phyloP scores from a whole-genome alignment of 1,139 yeast species.

The Kodamaea alishanica region DNA sequence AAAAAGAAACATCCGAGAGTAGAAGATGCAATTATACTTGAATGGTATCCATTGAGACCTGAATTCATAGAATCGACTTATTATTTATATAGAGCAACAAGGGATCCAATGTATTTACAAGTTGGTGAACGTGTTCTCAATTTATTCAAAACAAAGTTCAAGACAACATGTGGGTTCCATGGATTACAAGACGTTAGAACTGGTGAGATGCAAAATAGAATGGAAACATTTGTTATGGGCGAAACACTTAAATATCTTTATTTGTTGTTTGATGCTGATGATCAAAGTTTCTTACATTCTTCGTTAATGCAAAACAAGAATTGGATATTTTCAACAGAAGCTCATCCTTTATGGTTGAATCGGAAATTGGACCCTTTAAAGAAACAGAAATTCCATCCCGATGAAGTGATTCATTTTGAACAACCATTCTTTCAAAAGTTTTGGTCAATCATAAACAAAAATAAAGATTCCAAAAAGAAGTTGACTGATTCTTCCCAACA shows the following conservation, averaged over 20 bases:
- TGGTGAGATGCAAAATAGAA: slow-evolving; percentile 66
- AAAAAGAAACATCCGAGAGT: slow-evolving; percentile 8
- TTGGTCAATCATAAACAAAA: slow-evolving; percentile 7
- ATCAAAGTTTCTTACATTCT: slow-evolving; percentile 47
- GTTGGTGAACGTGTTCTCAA: slow-evolving; percentile 65
- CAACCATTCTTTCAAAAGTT: slow-evolving; percentile 11
- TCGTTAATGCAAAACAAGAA: slow-evolving; percentile 41
- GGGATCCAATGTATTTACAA: slow-evolving; percentile 77
- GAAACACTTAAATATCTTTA: slow-evolving; percentile 86
- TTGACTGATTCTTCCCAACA: slow-evolving; percentile 3
- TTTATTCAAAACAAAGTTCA: slow-evolving; percentile 50
- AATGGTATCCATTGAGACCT: slow-evolving; percentile 92
- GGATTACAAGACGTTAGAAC: slow-evolving; percentile 68
- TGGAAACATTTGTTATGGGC: slow-evolving; percentile 88
- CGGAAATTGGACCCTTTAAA: slow-evolving; percentile 17
- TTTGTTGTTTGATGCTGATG: slow-evolving; percentile 66
- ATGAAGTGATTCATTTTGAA: slow-evolving; percentile 6
- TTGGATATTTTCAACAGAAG: slow-evolving; percentile 85
- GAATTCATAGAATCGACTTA: slow-evolving; percentile 89
- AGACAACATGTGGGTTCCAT: slow-evolving; percentile 74
- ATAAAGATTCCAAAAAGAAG: slow-evolving; percentile 6
- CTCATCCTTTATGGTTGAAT: slow-evolving; percentile 79
- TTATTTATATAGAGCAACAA: slow-evolving; percentile 77
- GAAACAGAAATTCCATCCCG: slow-evolving; percentile 4
- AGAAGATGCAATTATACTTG: slow-evolving; percentile 48